phyloP scores from a whole-genome alignment of 495 filamentous ascomycete species.

The Penicilliopsis zonata region DNA sequence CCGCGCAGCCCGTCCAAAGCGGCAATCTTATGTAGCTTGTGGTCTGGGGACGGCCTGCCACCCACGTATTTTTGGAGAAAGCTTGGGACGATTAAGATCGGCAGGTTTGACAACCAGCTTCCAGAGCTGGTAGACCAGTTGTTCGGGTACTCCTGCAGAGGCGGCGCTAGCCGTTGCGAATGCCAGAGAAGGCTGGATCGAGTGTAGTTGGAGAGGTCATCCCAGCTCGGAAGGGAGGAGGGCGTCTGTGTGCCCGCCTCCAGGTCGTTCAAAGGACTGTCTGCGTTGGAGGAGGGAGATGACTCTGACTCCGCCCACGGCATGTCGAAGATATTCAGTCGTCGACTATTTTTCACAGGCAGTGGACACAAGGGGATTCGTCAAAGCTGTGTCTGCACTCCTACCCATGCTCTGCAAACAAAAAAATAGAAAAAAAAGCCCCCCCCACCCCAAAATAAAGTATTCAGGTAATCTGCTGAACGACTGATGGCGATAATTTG shows the following conservation, averaged over 20 bases:
- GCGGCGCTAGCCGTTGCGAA: slow-evolving; percentile 9
- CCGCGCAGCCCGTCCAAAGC: slow-evolving; percentile 39
- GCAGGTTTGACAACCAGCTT: slow-evolving; percentile 16
- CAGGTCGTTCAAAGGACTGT: background rate
- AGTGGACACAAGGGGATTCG: no score
- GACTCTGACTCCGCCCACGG: background rate
- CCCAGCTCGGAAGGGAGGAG: slow-evolving; percentile 9
- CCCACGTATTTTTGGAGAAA: slow-evolving; percentile 29
- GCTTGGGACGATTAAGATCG: slow-evolving; percentile 25
- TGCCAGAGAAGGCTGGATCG: slow-evolving; percentile 19
- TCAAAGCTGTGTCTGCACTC: no score
- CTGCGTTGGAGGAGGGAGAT: background rate
- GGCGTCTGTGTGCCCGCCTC: background rate
- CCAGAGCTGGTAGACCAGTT: slow-evolving; percentile 20
- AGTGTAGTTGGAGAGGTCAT: slow-evolving; percentile 14
- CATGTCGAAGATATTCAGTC: background rate
- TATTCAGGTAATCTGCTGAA: no score
- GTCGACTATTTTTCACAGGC: no score
- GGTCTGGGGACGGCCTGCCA: slow-evolving; percentile 14
- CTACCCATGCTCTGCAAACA: no score
- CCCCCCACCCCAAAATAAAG: no score
- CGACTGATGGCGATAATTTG: no score
- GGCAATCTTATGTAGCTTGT: slow-evolving; percentile 31
- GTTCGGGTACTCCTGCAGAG: slow-evolving; percentile 11
- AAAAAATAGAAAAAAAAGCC: no score